Base-by-base conservation (phyloP, 2,329 filamentous ascomycete species). In the Clonostachys sp. region DNA sequence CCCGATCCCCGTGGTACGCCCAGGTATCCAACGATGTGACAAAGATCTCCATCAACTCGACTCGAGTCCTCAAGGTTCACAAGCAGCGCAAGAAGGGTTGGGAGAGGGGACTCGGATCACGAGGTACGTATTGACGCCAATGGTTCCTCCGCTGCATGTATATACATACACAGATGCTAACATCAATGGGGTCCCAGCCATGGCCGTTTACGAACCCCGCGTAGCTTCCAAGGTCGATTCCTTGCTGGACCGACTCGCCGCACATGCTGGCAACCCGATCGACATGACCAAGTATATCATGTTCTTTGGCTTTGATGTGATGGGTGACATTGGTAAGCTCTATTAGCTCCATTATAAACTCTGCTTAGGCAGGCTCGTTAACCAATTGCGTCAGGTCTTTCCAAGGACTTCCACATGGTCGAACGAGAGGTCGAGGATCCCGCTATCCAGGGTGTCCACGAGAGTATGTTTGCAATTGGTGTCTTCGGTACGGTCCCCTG, bases 261-360 rank as follows among this genome's bases (percentile, higher is more conserved):
- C 49, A 8, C 35, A 56, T 5, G 44, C 54, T 10, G 57, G 58
- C 2, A 45, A 46, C 6, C 47, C 56, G 0, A 46, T 68, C 6
- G 54, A 71, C 38, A 55, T 58, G 6, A 52, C 62, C 3, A 52
- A 55, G 12, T 65, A 61, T 59, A 62, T 65, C 48, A 63, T 61
- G 46, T 65, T 63, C 17, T 68, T 61, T 36, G 60, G 59, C 18
- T 68, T 69, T 41, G 67, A 68, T 42, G 59, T 68, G 6, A 70
- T 70, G 65, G 67, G 64, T 5, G 63, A 70, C 45, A 53, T 71
- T 24, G 46, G 46, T 41, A 39, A 44, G 46, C 34, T 33, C 12
- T 20, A 42, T 24, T 13, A 10, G 6, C n/a, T 20, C 4, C 17
- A 9, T 42, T 17, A 40, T 8, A n/a, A 5, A 10, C 36, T 17